Conservation (phyloP, 2,329 filamentous ascomycete species). For the Sclerotinia glacialis region DNA sequence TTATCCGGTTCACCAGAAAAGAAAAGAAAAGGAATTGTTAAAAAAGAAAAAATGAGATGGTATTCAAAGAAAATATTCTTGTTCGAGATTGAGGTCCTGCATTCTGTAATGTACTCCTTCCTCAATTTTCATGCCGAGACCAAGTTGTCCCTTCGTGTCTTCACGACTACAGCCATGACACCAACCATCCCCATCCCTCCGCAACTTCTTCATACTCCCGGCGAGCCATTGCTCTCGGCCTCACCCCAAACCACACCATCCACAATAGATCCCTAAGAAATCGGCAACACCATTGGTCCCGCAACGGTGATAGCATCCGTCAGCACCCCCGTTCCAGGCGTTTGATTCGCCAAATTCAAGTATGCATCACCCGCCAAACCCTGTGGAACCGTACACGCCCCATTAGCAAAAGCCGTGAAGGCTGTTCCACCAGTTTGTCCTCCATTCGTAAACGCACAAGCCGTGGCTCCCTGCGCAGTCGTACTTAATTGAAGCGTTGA, state of each 20-base stretch:
- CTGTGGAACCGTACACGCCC: slow-evolving; percentile 59
- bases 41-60: background rate
- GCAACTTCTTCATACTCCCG: background rate
- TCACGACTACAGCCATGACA: background rate
- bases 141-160: no score
- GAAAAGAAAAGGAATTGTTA: no score
- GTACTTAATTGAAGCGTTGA: slow-evolving; percentile 50
- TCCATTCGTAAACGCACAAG: slow-evolving; percentile 67
- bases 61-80: background rate
- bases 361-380: slow-evolving; percentile 63
- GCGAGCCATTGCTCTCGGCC: background rate
- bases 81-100: no score
- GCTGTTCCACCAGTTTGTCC: slow-evolving; percentile 54
- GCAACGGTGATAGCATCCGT: slow-evolving; percentile 64
- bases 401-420: slow-evolving; percentile 56
- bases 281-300: slow-evolving; percentile 57
- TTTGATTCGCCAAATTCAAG: slow-evolving; percentile 59
- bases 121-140: background rate
- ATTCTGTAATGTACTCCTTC: background rate
- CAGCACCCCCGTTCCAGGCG: slow-evolving; percentile 50
- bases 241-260: background rate
- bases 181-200: no score
- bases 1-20: no score
- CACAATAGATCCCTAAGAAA: slow-evolving; percentile 29
- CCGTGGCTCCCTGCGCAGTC: slow-evolving; percentile 51